Conservation (phyloP, 495 filamentous ascomycete species). For the Annulohypoxylon maeteangense region DNA sequence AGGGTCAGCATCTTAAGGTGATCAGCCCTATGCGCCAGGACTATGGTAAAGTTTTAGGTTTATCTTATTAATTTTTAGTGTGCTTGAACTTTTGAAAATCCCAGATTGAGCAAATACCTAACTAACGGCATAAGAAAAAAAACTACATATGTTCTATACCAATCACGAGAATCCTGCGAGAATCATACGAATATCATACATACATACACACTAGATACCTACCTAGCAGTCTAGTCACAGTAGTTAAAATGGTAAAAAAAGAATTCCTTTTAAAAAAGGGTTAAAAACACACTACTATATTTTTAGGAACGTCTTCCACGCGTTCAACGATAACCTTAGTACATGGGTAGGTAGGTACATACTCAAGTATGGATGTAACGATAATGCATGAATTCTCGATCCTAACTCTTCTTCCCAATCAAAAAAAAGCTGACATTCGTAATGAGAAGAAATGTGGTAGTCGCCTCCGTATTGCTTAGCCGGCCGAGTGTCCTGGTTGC, state of each 20-base stretch:
- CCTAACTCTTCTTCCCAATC: constrained; percentile 11
- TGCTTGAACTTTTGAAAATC: not conserved
- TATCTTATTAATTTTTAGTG: constrained; percentile 25
- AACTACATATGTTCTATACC: not conserved
- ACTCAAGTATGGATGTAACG: constrained; percentile 5
- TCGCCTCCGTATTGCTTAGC: constrained; percentile 13
- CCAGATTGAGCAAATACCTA: constrained; percentile 6
- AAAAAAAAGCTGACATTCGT: constrained; percentile 30
- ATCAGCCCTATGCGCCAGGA: constrained; percentile 43
- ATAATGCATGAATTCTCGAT: constrained; percentile 25
- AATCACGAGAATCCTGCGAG: not conserved
- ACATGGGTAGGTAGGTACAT: not conserved
- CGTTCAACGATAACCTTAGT: not conserved
- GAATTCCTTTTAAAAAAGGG: too few species aligned
- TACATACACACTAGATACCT: too few species aligned
- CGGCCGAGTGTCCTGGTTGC: constrained; percentile 13
- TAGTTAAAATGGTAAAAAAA: not conserved
- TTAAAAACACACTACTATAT: constrained; percentile 17
- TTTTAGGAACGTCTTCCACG: constrained; percentile 28
- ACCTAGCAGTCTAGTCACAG: too few species aligned
- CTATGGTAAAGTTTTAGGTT: constrained; percentile 16
- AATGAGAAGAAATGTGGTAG: constrained; percentile 12
- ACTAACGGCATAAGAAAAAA: constrained; percentile 3
- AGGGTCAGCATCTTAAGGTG: constrained; percentile 26
- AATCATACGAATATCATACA: not conserved